Evolutionary conservation across 2,329 filamentous ascomycete species (phyloP).

Genomic region (Didymellaceae sp.): DNA sequence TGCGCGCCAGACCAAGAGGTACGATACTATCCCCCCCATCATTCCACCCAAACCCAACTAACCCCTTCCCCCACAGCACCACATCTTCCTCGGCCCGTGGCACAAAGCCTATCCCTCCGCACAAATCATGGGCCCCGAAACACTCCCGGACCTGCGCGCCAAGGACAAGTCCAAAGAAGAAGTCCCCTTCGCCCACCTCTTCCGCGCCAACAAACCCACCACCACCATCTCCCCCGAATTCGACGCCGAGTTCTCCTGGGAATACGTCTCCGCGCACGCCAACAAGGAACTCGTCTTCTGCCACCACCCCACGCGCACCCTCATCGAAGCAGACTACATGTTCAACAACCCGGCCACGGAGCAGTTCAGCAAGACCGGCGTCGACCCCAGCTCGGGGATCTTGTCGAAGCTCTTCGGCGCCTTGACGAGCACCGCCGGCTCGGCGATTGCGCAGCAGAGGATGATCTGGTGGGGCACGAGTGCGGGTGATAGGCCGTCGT

Average conservation of each 20-base stretch:
- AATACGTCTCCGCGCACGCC: conserved; percentile 79
- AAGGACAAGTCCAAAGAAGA: conserved; percentile 61
- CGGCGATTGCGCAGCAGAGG: conserved; percentile 70
- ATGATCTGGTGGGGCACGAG: conserved; percentile 80
- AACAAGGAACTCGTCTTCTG: conserved; percentile 90
- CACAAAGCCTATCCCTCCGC: conserved; percentile 78
- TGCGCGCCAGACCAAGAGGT: conserved; percentile 82
- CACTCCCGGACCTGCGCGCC: conserved; percentile 81
- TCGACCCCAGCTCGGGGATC: conserved; percentile 63
- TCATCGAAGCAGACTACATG: conserved; percentile 88
- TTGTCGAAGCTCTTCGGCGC: conserved; percentile 63
- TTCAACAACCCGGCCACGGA: conserved; percentile 91
- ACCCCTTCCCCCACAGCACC: conserved; percentile 65
- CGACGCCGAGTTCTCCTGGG: conserved; percentile 81
- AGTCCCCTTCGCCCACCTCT: conserved; percentile 71
- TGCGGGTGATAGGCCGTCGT: conserved; percentile 67
- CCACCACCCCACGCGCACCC: conserved; percentile 76
- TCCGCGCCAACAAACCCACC: conserved; percentile 44
- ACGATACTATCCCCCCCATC: conserved; percentile 1
- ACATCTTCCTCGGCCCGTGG: conserved; percentile 92
- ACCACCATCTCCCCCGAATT: conserved; percentile 75
- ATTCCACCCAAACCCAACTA: background rate
- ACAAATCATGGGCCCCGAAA: conserved; percentile 80
- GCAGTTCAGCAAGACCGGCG: conserved; percentile 70
- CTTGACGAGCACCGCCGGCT: conserved; percentile 69